Conservation (phyloP, 257 asterid species). For the Dorcoceras hygrometricum region DNA sequence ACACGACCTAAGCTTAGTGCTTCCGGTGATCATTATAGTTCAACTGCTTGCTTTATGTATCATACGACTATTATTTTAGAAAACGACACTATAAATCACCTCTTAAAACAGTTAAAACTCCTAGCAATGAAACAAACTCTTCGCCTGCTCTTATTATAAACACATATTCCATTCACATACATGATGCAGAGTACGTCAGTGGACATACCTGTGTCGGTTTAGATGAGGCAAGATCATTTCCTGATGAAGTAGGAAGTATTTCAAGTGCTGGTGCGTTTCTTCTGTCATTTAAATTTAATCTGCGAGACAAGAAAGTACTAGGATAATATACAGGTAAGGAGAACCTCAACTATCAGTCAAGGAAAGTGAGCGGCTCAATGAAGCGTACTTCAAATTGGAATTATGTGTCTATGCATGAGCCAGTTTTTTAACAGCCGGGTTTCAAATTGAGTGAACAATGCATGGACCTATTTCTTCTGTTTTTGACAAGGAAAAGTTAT, state of each 20-base stretch:
- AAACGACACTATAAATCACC: neutral
- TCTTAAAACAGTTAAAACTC: neutral
- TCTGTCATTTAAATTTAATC: slow-evolving; percentile 53
- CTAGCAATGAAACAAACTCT: neutral
- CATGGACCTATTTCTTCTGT: neutral
- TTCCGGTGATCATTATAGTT: neutral
- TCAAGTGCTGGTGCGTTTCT: slow-evolving; percentile 32
- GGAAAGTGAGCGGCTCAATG: neutral
- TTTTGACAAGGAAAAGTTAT: too few species aligned
- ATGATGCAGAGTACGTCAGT: neutral
- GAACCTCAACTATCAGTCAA: neutral
- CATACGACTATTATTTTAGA: neutral
- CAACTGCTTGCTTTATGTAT: neutral
- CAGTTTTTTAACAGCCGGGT: neutral
- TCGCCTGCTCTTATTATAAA: neutral
- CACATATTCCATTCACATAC: slow-evolving; percentile 1
- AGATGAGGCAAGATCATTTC: slow-evolving; percentile 37
- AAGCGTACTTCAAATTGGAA: neutral
- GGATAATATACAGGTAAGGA: neutral
- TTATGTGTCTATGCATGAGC: neutral
- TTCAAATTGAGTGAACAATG: neutral
- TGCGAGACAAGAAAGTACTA: slow-evolving; percentile 31
- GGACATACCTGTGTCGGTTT: slow-evolving; percentile 51
- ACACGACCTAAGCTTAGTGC: neutral
- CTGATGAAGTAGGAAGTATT: slow-evolving; percentile 37